Percentiles rank a stretch among this genome's conserved stretches.
Evolutionary conservation across 768 basidiomycete species (phyloP).

Genomic region (Leccinum ochraceum): DNA sequence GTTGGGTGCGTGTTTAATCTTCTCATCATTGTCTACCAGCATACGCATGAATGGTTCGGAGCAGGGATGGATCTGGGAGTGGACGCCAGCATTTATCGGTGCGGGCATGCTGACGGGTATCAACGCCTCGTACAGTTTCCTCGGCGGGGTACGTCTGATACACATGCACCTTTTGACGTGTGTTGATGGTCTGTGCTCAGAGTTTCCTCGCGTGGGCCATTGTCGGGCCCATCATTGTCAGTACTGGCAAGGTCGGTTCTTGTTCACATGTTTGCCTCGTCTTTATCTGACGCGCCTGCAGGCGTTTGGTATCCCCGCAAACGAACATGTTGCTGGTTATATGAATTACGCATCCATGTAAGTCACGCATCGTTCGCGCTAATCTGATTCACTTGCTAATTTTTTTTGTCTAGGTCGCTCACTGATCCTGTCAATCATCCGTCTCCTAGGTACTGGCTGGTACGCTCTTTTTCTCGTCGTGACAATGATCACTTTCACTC

Average conservation of each 20-base stretch:
- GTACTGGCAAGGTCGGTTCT: slow-evolving; percentile 7
- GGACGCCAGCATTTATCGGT: slow-evolving; percentile 60
- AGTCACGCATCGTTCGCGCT: not conserved
- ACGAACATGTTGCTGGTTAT: slow-evolving; percentile 15
- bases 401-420: slow-evolving; percentile 38
- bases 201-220: slow-evolving; percentile 67
- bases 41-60: slow-evolving; percentile 36
- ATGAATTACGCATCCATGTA: slow-evolving; percentile 28
- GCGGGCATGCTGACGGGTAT: slow-evolving; percentile 58
- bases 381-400: not conserved
- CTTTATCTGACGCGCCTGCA: not conserved
- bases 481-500: not conserved
- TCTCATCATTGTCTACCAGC: not conserved
- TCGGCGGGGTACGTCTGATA: slow-evolving; percentile 36
- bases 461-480: not conserved
- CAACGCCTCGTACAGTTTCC: slow-evolving; percentile 58
- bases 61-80: slow-evolving; percentile 28
- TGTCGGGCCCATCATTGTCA: slow-evolving; percentile 54
- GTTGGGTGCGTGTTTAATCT: slow-evolving; percentile 28
- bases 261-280: not conserved
- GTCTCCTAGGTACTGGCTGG: slow-evolving; percentile 60
- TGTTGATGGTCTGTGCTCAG: not conserved
- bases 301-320: not conserved
- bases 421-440: slow-evolving; percentile 43
- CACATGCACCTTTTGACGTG: not conserved